Evolutionary conservation across 345 rosid species (phyloP), one percentile per base, ranked within the genome.

Genomic region (Linum trigynum): DNA sequence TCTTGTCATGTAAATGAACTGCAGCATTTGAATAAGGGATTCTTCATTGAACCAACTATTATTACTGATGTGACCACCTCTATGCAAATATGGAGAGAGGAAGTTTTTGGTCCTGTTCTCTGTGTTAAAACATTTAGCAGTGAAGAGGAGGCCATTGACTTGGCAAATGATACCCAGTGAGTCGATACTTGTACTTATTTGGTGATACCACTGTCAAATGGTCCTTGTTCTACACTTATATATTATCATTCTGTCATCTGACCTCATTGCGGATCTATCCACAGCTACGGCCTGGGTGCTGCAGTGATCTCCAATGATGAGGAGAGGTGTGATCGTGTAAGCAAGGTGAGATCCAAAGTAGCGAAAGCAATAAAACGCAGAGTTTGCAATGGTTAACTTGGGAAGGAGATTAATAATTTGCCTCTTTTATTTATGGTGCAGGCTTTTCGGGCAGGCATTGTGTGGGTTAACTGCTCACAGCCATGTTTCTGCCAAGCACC

Each of bases 61-160:
- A 77, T 91, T 32, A 80, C 84, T 56, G 83, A 91, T 75, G 87
- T 91, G 66, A 81, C 82, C 39, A 86, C 87, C 63, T 87, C 92
- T 69, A 95, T 91, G 99, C 84, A 95, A 82, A 91, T 95, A 55
- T 95, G 99, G 99, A 91, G 88, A 74, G 99, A 94, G 69, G 99
- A 95, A 81, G 96, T 95, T 57, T 95, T 95, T 78, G 99, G 97
- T 69, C 97, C 99, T 65, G 92, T 91, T 68, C 79, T 95, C 2
- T 91, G 96, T 71, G 87, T 87, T 39, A 95, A 88, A 81, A 87
- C 97, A 63, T 95, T 95, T 77, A 67, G 82, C 42, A 81, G 86
- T 0, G 99, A 95, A 81, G 97, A 95, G 50, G 99, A 91, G 81
- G 97, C 99, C 65, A 85, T 91, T 59, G 88, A 85, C 15, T 80